phyloP scores from a whole-genome alignment of 2,329 filamentous ascomycete genomes.

The Amesomyces nigricolor region DNA sequence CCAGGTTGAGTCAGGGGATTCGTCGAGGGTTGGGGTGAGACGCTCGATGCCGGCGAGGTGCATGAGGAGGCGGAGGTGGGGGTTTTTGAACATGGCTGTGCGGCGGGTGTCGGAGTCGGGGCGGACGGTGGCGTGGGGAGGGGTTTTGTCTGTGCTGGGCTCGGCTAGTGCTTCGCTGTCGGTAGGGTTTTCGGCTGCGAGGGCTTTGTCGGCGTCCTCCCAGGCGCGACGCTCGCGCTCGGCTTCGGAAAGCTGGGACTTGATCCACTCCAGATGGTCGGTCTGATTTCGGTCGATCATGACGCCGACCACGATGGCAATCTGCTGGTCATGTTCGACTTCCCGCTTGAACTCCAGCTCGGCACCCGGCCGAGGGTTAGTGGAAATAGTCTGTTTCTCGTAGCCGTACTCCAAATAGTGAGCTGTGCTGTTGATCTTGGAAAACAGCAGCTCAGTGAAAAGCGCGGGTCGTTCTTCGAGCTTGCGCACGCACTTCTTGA shows the following conservation, averaged over 20 bases:
- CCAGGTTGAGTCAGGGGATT: conserved; percentile 74
- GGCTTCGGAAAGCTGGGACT: conserved; percentile 61
- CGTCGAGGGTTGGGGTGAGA: conserved; percentile 49
- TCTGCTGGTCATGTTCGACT: conserved; percentile 62
- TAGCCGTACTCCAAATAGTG: conserved; percentile 89
- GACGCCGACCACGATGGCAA: conserved; percentile 73
- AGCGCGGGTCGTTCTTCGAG: conserved; percentile 79
- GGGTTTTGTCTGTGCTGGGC: conserved; percentile 32
- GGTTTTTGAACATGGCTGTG: conserved; percentile 80
- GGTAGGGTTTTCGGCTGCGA: conserved; percentile 25
- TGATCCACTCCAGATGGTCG: conserved; percentile 76
- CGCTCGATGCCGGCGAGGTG: conserved; percentile 66
- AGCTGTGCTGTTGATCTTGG: conserved; percentile 76
- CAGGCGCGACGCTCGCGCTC: conserved; percentile 70
- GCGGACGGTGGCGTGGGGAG: conserved; percentile 50
- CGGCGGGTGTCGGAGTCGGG: conserved; percentile 62
- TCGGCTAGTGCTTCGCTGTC: conserved; percentile 19
- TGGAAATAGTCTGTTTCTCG: conserved; percentile 66
- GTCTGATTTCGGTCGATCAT: conserved; percentile 74
- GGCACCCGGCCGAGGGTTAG: conserved; percentile 63
- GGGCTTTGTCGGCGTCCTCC: conserved; percentile 64
- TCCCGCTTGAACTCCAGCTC: conserved; percentile 77
- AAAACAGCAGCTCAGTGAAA: conserved; percentile 89
- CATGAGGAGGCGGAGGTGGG: conserved; percentile 80
- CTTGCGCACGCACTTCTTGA: conserved; percentile 77